A percentile compares a stretch with the other conserved stretches of the same genome.
These are phyloP conservation scores for Agapanthus africanus DNA, from an alignment of 106 monocot genomes.

Conservation along the genomic window DNA sequence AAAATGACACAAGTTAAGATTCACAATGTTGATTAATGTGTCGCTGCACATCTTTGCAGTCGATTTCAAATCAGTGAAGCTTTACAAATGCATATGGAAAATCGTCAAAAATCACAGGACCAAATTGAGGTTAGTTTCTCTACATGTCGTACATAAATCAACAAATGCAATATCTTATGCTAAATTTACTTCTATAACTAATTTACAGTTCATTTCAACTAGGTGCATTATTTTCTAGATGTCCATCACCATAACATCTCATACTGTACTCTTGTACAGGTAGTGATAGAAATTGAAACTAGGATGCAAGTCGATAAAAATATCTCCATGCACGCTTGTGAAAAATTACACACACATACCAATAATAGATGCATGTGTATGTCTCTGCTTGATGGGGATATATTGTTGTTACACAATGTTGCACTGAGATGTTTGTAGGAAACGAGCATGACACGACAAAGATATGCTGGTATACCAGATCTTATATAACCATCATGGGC, in stretches of 20 bases:
- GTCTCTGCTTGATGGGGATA: too few species aligned
- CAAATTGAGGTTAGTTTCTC: slow-evolving; percentile 8
- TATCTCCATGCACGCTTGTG: too few species aligned
- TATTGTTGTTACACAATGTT: too few species aligned
- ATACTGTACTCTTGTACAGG: too few species aligned
- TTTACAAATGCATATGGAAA: slow-evolving; percentile 11
- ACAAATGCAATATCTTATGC: background rate
- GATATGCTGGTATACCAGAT: too few species aligned
- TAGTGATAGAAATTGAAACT: too few species aligned
- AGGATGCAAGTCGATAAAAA: too few species aligned
- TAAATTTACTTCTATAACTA: background rate
- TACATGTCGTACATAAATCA: background rate
- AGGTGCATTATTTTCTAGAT: background rate
- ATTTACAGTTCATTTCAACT: background rate
- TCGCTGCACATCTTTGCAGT: background rate
- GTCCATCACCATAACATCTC: background rate
- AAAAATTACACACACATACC: too few species aligned
- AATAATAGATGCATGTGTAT: too few species aligned
- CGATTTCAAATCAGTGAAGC: slow-evolving; percentile 15
- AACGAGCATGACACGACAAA: too few species aligned
- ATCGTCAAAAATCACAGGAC: background rate
- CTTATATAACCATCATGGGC: too few species aligned
- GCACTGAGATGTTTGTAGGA: too few species aligned
- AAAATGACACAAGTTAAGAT: background rate
- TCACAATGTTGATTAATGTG: background rate